Base-by-base conservation (phyloP, 2,329 filamentous ascomycete genomes). In the Beauveria sp. region DNA sequence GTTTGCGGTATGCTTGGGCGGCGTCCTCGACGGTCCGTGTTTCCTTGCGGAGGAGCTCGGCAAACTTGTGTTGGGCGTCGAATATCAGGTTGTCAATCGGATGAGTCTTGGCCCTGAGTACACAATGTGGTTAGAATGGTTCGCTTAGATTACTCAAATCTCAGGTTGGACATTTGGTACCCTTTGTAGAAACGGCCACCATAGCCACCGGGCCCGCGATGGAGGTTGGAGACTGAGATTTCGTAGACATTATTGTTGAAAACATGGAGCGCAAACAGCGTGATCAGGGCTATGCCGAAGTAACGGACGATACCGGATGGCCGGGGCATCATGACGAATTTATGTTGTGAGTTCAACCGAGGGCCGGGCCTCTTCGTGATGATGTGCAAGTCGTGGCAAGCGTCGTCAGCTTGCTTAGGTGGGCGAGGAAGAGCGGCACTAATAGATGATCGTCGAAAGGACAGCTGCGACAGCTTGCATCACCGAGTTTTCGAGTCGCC, bases 1-100 rank as follows among this genome's bases (percentile, higher is more conserved):
- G 79, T 56, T 77, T 70, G 63, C 85, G 79, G 69, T 88, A 88
- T 24, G 78, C 81, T 26, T 78, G 74, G 0, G 86, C 84, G 8
- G 84, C 82, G 22, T 82, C 77, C 38, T 75, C 71, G 52, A 88
- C 72, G 5, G 78, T 81, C 57, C 73, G 75, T 43, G 82, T 82
- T 62, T 81, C 74, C 30, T 73, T 74, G 26, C 74, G 68, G 0
- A 81, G 66, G 34, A 79, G 65, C 56, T 69, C 60, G 68, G 71
- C 67, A 75, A 81, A 66, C 65, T 67, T 53, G 66, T 67, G 65
- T 74, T 79, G 67, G 73, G 72, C 81, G 7, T 77, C 73, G 56
- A 71, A 71, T n/a, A 84, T 78, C 26, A 84, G 73, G 10, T 72
- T 70, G 63, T 82, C 80, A 66, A 85, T 84, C n/a, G 81, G 80